Evolutionary conservation across 2,329 filamentous ascomycete genomes (phyloP).

Genomic region (Trichophyton schoenleinii): DNA sequence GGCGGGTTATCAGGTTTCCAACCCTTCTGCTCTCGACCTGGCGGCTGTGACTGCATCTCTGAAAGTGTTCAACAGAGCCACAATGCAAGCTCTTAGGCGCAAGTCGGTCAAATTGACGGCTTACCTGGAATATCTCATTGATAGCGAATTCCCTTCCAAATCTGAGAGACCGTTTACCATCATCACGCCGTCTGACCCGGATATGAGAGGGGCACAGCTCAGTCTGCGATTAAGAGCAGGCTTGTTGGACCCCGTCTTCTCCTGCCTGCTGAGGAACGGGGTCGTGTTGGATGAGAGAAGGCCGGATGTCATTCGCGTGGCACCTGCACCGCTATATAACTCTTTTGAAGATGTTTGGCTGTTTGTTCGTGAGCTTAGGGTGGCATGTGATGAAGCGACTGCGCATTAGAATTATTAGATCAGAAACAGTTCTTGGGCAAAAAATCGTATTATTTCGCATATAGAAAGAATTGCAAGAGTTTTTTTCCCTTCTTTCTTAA

Average conservation of each 20-base stretch:
- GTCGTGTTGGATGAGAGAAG: slow-evolving; percentile 73
- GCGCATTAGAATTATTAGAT: neutral
- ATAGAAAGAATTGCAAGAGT: neutral
- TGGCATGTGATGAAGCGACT: slow-evolving; percentile 31
- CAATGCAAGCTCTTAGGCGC: slow-evolving; percentile 53
- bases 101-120: slow-evolving; percentile 63
- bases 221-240: slow-evolving; percentile 58
- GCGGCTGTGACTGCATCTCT: slow-evolving; percentile 62
- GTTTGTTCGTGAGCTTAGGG: slow-evolving; percentile 44
- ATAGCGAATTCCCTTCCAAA: slow-evolving; percentile 17
- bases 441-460: neutral
- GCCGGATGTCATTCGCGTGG: slow-evolving; percentile 72
- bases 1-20: slow-evolving; percentile 71
- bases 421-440: neutral
- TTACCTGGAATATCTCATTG: slow-evolving; percentile 56
- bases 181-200: slow-evolving; percentile 57
- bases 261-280: slow-evolving; percentile 51
- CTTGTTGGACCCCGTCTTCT: slow-evolving; percentile 55
- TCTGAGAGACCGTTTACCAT: slow-evolving; percentile 41
- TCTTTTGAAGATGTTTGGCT: slow-evolving; percentile 59
- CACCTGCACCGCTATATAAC: slow-evolving; percentile 76
- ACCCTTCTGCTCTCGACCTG: slow-evolving; percentile 67
- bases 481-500: neutral
- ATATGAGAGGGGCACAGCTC: slow-evolving; percentile 63
- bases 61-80: slow-evolving; percentile 59